Base-by-base conservation (phyloP, 2,329 filamentous ascomycete species). In the Elsinoe perseae region DNA sequence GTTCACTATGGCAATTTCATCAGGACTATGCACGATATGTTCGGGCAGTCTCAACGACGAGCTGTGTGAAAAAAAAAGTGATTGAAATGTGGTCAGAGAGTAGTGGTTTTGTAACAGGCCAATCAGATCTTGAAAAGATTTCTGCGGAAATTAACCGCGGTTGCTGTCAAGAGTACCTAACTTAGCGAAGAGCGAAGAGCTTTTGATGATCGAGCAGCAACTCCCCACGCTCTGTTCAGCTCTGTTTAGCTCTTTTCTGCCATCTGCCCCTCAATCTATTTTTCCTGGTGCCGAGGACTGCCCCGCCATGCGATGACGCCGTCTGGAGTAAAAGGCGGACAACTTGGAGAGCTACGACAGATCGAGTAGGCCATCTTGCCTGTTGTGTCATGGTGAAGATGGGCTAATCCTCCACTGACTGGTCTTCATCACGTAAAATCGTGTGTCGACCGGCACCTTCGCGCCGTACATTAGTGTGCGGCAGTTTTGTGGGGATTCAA, bases 381-480 rank as follows among this genome's bases (percentile, higher is more conserved):
- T 27, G 48, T 38, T 21, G 48, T 34, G 18, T 36, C 30, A 28
- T 32, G 30, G 23, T n/a, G 2, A 21, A 18, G 30, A 52, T 52
- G 30, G 48, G 14, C 9, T 18, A 25, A 50, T 32, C 25, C 25
- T 25, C n/a, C 21, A 3, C 23, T 25, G 20, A 12, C 28, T 48
- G 43, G 28, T 16, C 20, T 48, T 25, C 44, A 52, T 52, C 48
- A 52, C 48, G 48, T 52, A 52, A 52, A 50, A 32, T 50, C 12
- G 40, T 44, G 40, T 44, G 25, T 44, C 40, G 20, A 23, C 40
- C 40, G 40, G 40, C 40, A 44, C 20, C 10, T 44, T 44, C 40
- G 40, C 20, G 20, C 40, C 40, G 40, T 44, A 12, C 9, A 44
- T 44, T 10, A n/a, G 20, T 12, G 16, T 44, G 40, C 20, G 25